Evolutionary conservation across 345 rosid genomes (phyloP), one percentile per base, ranked within the genome.

Genomic region (Arabis alpina): DNA sequence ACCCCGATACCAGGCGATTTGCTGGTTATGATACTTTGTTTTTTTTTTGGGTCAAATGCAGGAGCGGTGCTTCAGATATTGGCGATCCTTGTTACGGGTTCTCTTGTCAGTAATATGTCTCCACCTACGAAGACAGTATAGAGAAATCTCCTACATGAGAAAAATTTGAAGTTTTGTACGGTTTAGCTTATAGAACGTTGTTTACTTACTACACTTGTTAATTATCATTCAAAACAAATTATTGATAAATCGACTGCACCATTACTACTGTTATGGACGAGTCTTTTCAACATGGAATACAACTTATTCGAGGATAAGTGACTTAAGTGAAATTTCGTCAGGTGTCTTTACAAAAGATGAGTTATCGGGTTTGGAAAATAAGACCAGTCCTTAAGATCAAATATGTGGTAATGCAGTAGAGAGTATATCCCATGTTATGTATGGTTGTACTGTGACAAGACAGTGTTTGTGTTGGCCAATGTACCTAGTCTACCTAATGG

Each of bases 31-130:
- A 51, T 51, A 2, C 10, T 68, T 9, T 1, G 23, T 19, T 5
- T 28, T 52, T 50, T 40, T 66, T 37, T 40, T 66, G 28, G 49
- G 37, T 58, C 3, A 3, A 39, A 6, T 25, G 44, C 79, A 86
- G 90, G 82, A 54, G 77, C 74, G 16, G 39, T 82, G 44, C 68
- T 84, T 67, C 88, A 88, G 59, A 64, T 88, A 30, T 37, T 78
- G 19, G 67, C 73, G 9, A 64, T 81, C 45, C 47, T 69, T 37
- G 82, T 82, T 10, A 60, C 75, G 13, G 67, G 57, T 43, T 83
- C 86, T 3, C 85, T 88, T 36, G 65, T 82, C 37, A 70, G 65
- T 61, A 87, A 88, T 61, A 88, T 91, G 95, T 86, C 97, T 72
- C 97, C 91, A 3, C 92, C 91, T 41, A 85, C 86, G 58, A 88